Percentiles rank a stretch among this genome's conserved stretches.
Evolutionary conservation across 2,329 filamentous ascomycete genomes (phyloP).

Genomic region (Calonectria multiphialidica): DNA sequence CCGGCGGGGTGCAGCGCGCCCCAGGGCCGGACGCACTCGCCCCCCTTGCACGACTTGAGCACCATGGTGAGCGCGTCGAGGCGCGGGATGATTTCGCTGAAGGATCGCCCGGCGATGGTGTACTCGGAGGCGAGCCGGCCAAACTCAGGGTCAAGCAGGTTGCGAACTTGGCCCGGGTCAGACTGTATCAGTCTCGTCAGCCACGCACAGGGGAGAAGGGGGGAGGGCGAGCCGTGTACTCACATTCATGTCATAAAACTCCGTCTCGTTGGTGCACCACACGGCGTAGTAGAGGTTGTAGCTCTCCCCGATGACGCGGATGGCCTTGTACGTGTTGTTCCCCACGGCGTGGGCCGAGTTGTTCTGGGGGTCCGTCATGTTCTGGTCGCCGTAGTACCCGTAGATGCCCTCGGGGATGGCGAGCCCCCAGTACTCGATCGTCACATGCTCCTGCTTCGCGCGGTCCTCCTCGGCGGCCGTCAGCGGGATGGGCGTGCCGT

Average conservation of each 20-base stretch:
- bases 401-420: slow-evolving; percentile 44
- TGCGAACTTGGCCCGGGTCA: slow-evolving; percentile 12
- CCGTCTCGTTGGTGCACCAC: slow-evolving; percentile 64
- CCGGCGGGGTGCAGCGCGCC: not conserved
- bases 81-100: not conserved
- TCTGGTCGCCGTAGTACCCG: slow-evolving; percentile 4
- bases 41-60: slow-evolving; percentile 13
- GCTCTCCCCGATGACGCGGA: slow-evolving; percentile 57
- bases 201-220: too few species aligned
- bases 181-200: not conserved
- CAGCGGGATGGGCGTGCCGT: slow-evolving; percentile 61
- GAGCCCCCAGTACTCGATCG: slow-evolving; percentile 66
- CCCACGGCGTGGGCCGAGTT: not conserved
- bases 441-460: slow-evolving; percentile 59
- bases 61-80: slow-evolving; percentile 11
- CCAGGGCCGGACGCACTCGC: slow-evolving; percentile 6
- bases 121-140: not conserved
- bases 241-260: slow-evolving; percentile 65
- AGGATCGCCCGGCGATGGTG: not conserved
- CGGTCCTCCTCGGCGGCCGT: slow-evolving; percentile 1
- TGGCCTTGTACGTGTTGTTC: slow-evolving; percentile 66
- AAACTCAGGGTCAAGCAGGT: slow-evolving; percentile 6
- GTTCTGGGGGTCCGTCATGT: slow-evolving; percentile 1
- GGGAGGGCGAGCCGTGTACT: slow-evolving; percentile 20
- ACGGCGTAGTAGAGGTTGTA: slow-evolving; percentile 69